Conservation (phyloP, 805 yeast genomes). For the Vanderwaltozyma yarrowii region DNA sequence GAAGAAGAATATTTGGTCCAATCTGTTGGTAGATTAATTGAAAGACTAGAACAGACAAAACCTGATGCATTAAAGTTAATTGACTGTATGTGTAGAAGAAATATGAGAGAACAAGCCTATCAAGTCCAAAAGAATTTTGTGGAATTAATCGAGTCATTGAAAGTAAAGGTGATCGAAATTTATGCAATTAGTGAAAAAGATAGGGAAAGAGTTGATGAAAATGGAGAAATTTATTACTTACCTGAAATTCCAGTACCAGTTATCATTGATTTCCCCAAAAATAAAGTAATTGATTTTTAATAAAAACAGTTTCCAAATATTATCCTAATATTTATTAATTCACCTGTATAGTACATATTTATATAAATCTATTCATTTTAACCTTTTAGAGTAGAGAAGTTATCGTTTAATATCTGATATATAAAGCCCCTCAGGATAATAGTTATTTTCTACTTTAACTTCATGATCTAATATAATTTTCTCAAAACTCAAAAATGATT, state of each 20-base stretch:
- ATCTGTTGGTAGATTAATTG: slow-evolving; percentile 81
- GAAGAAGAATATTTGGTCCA: slow-evolving; percentile 91
- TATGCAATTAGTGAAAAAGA: slow-evolving; percentile 76
- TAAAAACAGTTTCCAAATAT: neutral
- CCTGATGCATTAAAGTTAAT: slow-evolving; percentile 65
- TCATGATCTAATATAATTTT: slow-evolving; percentile 38
- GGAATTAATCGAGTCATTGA: slow-evolving; percentile 45
- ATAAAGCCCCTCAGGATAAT: slow-evolving; percentile 28
- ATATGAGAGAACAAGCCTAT: slow-evolving; percentile 67
- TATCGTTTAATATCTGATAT: neutral
- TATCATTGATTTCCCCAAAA: slow-evolving; percentile 52
- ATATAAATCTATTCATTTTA: neutral
- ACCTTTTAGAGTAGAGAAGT: neutral
- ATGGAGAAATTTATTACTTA: slow-evolving; percentile 70
- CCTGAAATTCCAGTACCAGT: slow-evolving; percentile 68
- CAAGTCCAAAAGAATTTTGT: slow-evolving; percentile 62
- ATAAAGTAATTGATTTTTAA: slow-evolving; percentile 49
- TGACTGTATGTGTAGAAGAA: slow-evolving; percentile 65
- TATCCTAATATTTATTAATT: neutral
- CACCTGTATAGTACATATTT: neutral
- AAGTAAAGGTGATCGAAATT: slow-evolving; percentile 60
- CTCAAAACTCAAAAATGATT: slow-evolving; percentile 73
- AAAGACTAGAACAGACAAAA: slow-evolving; percentile 63
- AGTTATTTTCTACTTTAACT: slow-evolving; percentile 24
- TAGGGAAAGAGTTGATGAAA: slow-evolving; percentile 80